Conservation (phyloP, 495 filamentous ascomycete species). For the Xylaria acuta region DNA sequence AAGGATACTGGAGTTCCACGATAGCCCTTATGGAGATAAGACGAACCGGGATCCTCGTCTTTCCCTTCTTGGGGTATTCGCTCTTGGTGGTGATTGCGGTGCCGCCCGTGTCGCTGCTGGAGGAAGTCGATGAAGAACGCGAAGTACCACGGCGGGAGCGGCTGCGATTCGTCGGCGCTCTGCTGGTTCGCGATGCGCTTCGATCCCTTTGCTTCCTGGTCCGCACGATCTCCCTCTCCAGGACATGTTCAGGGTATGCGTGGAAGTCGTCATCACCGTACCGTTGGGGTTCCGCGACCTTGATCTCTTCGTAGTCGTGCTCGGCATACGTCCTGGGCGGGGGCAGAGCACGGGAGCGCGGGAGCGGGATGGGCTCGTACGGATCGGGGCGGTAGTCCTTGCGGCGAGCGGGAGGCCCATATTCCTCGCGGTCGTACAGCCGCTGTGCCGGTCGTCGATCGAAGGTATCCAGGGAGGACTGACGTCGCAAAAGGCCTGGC, state of each 20-base stretch:
- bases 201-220: constrained; percentile 43
- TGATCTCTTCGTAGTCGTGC: constrained; percentile 65
- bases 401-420: constrained; percentile 47
- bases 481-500: constrained; percentile 45
- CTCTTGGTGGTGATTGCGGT: constrained; percentile 51
- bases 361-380: constrained; percentile 61
- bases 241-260: constrained; percentile 61
- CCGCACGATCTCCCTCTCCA: constrained; percentile 56
- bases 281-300: constrained; percentile 68
- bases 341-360: constrained; percentile 51
- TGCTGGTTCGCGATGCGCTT: constrained; percentile 39
- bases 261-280: constrained; percentile 74
- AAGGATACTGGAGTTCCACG: constrained; percentile 84
- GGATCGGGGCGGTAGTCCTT: constrained; percentile 54
- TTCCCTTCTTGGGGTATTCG: constrained; percentile 80
- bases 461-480: constrained; percentile 56
- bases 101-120: constrained; percentile 47
- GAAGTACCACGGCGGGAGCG: constrained; percentile 39
- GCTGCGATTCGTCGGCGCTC: constrained; percentile 32
- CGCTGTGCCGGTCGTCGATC: constrained; percentile 57
- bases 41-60: constrained; percentile 80
- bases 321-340: constrained; percentile 59
- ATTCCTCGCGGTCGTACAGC: constrained; percentile 55
- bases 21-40: constrained; percentile 79
- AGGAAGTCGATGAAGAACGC: constrained; percentile 54